Evolutionary conservation across 2,329 filamentous ascomycete species (phyloP), one percentile per base, ranked within the genome.

Genomic region (Colletotrichum sp.): DNA sequence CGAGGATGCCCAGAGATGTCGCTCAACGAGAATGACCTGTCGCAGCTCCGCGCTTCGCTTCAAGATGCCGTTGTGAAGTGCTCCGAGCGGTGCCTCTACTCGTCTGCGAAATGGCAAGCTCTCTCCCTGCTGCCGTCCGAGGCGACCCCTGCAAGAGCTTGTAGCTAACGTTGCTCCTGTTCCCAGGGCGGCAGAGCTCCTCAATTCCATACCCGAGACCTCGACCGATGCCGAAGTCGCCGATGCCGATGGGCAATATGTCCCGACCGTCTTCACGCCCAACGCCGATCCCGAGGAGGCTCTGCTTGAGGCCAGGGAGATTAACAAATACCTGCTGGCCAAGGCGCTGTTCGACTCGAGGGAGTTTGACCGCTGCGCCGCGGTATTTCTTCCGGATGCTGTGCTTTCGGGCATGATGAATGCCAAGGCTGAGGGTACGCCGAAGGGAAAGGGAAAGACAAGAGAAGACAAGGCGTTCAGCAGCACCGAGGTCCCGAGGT

Each of bases 311-410:
- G 90, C 93, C 1, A 92, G 90, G 80, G 96, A 98, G 84, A 88
- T 95, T 39, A 93, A 94, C 85, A 94, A 93, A 81, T 98, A 96
- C 82, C 90, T 98, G 4, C 89, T 98, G 25, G 96, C 97, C 69
- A 98, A 98, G 84, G 94, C 96, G 0, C 94, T 98, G 79, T 98
- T 98, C 83, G 96, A 98, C 84, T 98, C 96, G 80, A 94, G 95
- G 79, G 97, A 99, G 83, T 98, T 94, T 81, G 96, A 98, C 82
- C 94, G 97, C 78, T 98, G 96, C 83, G 94, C 96, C 34, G 94
- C 95, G 68, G 94, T 98, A 52, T 98, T 98, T 81, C 89, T 98
- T 3, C 95, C 95, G n/a, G 91, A 95, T 78, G 91, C 93, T n/a
- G 88, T 95, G 39, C 90, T 95, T n/a, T 90, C 93, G 34, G 91